Evolutionary conservation across 768 basidiomycete species (phyloP).

Genomic region (Boletus reticulatus): DNA sequence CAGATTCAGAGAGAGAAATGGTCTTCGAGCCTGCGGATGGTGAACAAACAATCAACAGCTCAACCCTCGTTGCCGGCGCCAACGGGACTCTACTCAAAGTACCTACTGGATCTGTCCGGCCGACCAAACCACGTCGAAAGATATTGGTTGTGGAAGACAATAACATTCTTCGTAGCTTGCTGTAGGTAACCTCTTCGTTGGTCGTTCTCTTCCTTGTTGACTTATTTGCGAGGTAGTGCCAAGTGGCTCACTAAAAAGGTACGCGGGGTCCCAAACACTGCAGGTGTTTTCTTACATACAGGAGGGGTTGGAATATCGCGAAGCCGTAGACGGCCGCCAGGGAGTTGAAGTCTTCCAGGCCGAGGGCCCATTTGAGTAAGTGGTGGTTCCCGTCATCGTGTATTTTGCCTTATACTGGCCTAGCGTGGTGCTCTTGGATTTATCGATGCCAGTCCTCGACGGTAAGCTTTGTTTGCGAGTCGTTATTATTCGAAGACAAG

Average conservation of each 20-base stretch:
- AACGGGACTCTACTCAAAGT: slow-evolving; percentile 71
- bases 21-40: slow-evolving; percentile 14
- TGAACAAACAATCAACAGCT: slow-evolving; percentile 21
- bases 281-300: not conserved
- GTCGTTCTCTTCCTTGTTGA: slow-evolving; percentile 9
- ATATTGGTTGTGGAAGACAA: slow-evolving; percentile 93
- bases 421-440: slow-evolving; percentile 83
- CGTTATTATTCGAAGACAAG: not conserved
- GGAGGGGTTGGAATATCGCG: slow-evolving; percentile 70
- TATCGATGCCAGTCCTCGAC: slow-evolving; percentile 94
- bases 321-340: slow-evolving; percentile 82
- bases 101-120: slow-evolving; percentile 53
- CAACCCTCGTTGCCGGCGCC: slow-evolving; percentile 53
- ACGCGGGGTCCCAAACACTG: not conserved
- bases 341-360: slow-evolving; percentile 74
- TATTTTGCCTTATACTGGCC: slow-evolving; percentile 1
- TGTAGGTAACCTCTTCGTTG: slow-evolving; percentile 49
- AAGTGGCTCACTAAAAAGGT: slow-evolving; percentile 66
- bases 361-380: slow-evolving; percentile 85
- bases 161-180: slow-evolving; percentile 73
- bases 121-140: slow-evolving; percentile 45
- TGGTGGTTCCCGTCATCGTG: slow-evolving; percentile 8
- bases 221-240: slow-evolving; percentile 35
- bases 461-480: slow-evolving; percentile 41
- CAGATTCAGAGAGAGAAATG: slow-evolving; percentile 32